Evolutionary conservation across 208 protist genomes (phyloP), one percentile per base, ranked within the genome.

Genomic region (Histomonas meleagridis): DNA sequence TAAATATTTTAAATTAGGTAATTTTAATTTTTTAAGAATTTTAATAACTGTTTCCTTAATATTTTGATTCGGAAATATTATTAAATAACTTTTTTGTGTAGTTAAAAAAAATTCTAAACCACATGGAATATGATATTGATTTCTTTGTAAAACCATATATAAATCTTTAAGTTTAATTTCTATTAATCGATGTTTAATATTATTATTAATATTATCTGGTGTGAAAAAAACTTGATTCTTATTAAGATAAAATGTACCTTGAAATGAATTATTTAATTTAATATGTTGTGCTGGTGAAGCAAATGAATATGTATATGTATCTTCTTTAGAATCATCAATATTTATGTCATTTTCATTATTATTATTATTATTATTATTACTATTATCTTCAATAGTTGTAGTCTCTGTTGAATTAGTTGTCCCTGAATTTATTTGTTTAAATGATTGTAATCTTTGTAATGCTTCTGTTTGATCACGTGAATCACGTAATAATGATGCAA

Each of bases 181-280:
- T 2, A 49, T 21, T 26, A 46, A 86, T 86, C 18, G 23, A 1
- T 86, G 23, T 86, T 86, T 46, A 57, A 57, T 46, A 1, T 26
- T 72, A 18, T 16, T 46, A 55, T 86, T 86, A 28, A n/a, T n/a
- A n/a, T n/a, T n/a, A n/a, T n/a, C n/a, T n/a, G n/a, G n/a, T n/a
- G n/a, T n/a, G n/a, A n/a, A 86, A 86, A 14, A 43, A 35, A 86
- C 55, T 55, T 86, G 46, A n/a, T 86, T 51, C 5, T 86, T 46
- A 35, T 86, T 86, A 40, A 86, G 51, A n/a, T 55, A 86, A 38
- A 86, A 86, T 32, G 46, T 86, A 1, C 76, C 76, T 28, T 86
- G 60, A n/a, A n/a, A n/a, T n/a, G n/a, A n/a, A 9, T 86, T 86
- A 10, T 32, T 28, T 10, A 86, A 7, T 23, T 40, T 86, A 18